A percentile compares a stretch with the other conserved stretches of the same genome.
These are phyloP conservation scores for Gracilaria caudata DNA, from an alignment of 23 red algal genomes.

Conservation along the genomic window DNA sequence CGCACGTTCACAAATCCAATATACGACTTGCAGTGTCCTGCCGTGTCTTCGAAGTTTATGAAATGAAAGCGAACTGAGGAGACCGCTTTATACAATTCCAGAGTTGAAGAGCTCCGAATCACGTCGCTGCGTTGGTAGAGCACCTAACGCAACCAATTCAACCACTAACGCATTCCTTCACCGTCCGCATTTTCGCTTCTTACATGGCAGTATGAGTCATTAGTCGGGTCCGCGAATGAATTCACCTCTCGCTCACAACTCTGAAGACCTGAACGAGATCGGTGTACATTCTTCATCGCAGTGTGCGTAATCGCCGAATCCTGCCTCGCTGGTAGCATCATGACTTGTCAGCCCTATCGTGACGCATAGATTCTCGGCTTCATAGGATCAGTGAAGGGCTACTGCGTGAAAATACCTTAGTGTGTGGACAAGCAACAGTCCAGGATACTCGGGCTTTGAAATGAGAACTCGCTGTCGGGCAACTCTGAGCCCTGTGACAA, in stretches of 20 bases:
- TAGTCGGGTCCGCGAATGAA: slow-evolving; percentile 18
- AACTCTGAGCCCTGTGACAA: neutral
- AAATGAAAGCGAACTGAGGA: neutral
- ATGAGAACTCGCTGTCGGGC: neutral
- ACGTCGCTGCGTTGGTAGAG: neutral
- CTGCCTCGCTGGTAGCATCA: slow-evolving; percentile 11
- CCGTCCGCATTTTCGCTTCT: neutral
- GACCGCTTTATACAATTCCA: neutral
- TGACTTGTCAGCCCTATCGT: slow-evolving; percentile 28
- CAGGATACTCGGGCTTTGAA: neutral
- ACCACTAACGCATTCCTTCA: neutral
- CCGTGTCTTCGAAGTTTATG: neutral
- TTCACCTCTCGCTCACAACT: slow-evolving; percentile 1
- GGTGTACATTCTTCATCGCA: too few species aligned
- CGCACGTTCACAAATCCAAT: neutral
- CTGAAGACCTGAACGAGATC: slow-evolving; percentile 5
- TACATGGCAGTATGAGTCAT: neutral
- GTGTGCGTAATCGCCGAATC: slow-evolving; percentile 15
- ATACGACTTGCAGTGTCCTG: neutral
- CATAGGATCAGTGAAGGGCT: slow-evolving; percentile 17
- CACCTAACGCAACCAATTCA: slow-evolving; percentile 21
- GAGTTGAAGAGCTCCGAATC: neutral
- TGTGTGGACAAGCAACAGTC: neutral
- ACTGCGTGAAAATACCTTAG: neutral
- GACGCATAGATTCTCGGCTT: neutral